Conservation (phyloP, 495 filamentous ascomycete species). For the Darksidea phi region DNA sequence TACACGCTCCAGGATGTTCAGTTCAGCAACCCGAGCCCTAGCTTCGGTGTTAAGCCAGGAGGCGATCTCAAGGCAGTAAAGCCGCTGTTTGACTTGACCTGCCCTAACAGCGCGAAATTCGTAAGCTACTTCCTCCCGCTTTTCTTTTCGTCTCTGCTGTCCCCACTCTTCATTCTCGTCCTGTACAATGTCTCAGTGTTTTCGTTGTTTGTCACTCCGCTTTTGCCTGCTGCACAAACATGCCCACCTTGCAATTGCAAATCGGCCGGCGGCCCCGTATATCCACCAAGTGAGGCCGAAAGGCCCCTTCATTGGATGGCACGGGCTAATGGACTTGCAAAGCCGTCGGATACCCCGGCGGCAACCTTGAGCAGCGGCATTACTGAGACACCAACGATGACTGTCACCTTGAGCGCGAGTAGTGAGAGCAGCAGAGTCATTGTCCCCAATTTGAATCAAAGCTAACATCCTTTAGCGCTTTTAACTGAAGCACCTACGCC, state of each 20-base stretch:
- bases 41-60: constrained; percentile 64
- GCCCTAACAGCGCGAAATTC: constrained; percentile 19
- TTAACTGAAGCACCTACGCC: constrained; percentile 1
- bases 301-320: constrained; percentile 10
- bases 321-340: constrained; percentile 17
- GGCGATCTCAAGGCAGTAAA: constrained; percentile 45
- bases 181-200: constrained; percentile 17
- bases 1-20: constrained; percentile 69
- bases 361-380: constrained; percentile 3
- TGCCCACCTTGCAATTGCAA: constrained; percentile 9
- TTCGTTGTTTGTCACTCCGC: background rate
- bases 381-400: background rate
- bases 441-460: background rate
- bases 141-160: constrained; percentile 5
- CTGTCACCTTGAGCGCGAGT: background rate
- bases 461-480: background rate
- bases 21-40: constrained; percentile 58
- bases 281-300: constrained; percentile 5
- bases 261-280: background rate
- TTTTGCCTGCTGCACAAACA: constrained; percentile 1
- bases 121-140: constrained; percentile 8
- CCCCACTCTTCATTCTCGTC: constrained; percentile 15
- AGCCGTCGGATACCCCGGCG: background rate
- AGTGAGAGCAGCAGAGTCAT: constrained; percentile 6
- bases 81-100: constrained; percentile 41